phyloP scores from a whole-genome alignment of 1,284 basidiomycete genomes.

The Boletellus dicymbophilus region DNA sequence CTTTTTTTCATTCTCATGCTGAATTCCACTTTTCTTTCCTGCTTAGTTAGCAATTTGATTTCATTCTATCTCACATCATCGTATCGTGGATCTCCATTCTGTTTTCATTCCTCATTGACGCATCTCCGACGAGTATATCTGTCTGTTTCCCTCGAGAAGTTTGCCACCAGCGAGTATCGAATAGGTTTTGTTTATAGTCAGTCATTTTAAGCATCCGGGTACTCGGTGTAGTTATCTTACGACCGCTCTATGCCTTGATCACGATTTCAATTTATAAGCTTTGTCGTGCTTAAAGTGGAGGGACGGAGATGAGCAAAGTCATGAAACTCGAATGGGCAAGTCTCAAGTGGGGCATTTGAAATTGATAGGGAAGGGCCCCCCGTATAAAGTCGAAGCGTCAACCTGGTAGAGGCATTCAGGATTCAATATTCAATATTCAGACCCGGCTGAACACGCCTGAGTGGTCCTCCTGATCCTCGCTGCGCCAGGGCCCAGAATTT shows the following conservation, averaged over 20 bases:
- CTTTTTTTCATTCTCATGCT: too few species aligned
- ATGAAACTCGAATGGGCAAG: too few species aligned
- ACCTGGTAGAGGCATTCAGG: too few species aligned
- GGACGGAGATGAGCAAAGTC: conserved; percentile 15
- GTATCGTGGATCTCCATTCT: conserved; percentile 17
- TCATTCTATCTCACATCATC: conserved; percentile 10
- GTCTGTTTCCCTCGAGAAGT: conserved; percentile 5
- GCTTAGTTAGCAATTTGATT: conserved; percentile 11
- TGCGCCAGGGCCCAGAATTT: not conserved
- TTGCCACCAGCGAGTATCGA: conserved; percentile 7
- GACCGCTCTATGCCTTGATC: conserved; percentile 19
- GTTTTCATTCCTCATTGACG: conserved; percentile 9
- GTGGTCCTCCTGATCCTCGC: not conserved
- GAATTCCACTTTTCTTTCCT: conserved; percentile 3
- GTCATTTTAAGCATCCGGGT: conserved; percentile 12
- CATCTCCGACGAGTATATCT: conserved; percentile 9
- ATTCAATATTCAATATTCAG: not conserved
- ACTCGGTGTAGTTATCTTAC: conserved; percentile 25
- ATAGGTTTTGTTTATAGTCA: conserved; percentile 32
- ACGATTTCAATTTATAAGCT: conserved; percentile 21
- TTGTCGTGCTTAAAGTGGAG: not conserved
- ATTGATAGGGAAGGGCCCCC: too few species aligned
- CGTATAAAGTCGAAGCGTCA: too few species aligned
- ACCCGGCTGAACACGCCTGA: not conserved
- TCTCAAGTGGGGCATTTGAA: conserved; percentile 24